These are phyloP conservation scores for Selaginella tamariscina DNA, from an alignment of 75 land plant species.

Conservation along the genomic window DNA sequence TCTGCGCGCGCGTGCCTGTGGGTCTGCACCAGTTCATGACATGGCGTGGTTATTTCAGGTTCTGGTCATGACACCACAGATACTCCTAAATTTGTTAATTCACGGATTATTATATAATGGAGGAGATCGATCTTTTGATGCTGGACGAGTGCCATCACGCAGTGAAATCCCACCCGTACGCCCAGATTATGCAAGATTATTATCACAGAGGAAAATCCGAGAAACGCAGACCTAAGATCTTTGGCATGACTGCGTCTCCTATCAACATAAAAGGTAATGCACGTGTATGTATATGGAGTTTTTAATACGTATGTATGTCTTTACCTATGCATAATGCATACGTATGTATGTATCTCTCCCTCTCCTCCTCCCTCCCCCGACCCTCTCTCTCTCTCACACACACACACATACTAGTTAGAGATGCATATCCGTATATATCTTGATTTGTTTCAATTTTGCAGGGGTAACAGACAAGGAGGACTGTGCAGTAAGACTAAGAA, in stretches of 20 bases:
- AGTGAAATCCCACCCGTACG: conserved; percentile 98
- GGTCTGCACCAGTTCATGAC: background rate
- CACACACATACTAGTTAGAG: too few relatives aligned
- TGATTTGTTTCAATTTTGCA: conserved; percentile 18
- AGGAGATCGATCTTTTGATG: conserved; percentile 77
- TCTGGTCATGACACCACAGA: conserved; percentile 99
- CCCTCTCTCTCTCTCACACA: too few relatives aligned
- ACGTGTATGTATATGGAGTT: background rate
- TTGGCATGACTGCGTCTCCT: conserved; percentile 99
- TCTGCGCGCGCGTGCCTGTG: background rate
- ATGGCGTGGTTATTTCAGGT: conserved; percentile 41
- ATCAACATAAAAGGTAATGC: conserved; percentile 85
- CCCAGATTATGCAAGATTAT: conserved; percentile 96
- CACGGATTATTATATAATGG: conserved; percentile 98
- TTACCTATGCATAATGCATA: too few relatives aligned
- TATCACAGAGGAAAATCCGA: conserved; percentile 89
- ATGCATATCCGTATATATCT: background rate
- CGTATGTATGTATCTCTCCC: too few relatives aligned
- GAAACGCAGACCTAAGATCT: conserved; percentile 86
- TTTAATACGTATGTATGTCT: too few relatives aligned
- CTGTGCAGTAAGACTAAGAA: conserved; percentile 95
- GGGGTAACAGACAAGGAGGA: conserved; percentile 98
- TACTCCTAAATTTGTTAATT: conserved; percentile 86
- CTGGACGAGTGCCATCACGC: conserved; percentile 99
- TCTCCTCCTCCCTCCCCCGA: too few relatives aligned